Percentiles rank a stretch among this genome's conserved stretches.
These are phyloP conservation scores for Diplotaxis tenuifolia DNA, from an alignment of 345 rosid species.

Conservation along the genomic window DNA sequence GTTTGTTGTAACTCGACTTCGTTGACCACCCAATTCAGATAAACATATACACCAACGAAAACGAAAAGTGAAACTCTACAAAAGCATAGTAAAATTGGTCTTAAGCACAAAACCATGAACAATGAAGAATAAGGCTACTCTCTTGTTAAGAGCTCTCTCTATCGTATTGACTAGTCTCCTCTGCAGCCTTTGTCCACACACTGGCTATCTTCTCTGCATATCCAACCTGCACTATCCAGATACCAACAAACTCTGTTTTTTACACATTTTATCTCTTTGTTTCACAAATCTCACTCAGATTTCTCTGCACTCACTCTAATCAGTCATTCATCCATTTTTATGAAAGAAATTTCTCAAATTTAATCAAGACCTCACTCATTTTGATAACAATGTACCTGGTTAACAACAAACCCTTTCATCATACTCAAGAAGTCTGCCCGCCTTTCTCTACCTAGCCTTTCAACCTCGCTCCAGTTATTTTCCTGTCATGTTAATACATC, in stretches of 20 bases:
- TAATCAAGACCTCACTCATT: background rate
- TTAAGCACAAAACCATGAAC: slow-evolving; percentile 14
- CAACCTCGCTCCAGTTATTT: slow-evolving; percentile 77
- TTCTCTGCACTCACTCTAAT: background rate
- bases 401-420: slow-evolving; percentile 89
- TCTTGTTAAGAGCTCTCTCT: background rate
- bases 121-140: slow-evolving; percentile 14
- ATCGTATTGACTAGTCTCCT: slow-evolving; percentile 42
- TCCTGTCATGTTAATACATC: slow-evolving; percentile 49
- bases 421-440: slow-evolving; percentile 75
- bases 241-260: slow-evolving; percentile 14
- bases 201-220: slow-evolving; percentile 94
- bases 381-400: slow-evolving; percentile 55
- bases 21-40: background rate
- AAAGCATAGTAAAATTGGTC: background rate
- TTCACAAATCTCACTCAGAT: background rate
- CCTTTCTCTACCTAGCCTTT: slow-evolving; percentile 83
- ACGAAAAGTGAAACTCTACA: background rate
- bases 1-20: background rate
- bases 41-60: background rate
- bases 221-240: slow-evolving; percentile 65
- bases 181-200: slow-evolving; percentile 88
- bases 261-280: slow-evolving; percentile 7
- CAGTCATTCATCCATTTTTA: background rate
- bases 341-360: background rate